Evolutionary conservation across 306 rosid genomes (phyloP).

Genomic region (Prinsepia uniflora): DNA sequence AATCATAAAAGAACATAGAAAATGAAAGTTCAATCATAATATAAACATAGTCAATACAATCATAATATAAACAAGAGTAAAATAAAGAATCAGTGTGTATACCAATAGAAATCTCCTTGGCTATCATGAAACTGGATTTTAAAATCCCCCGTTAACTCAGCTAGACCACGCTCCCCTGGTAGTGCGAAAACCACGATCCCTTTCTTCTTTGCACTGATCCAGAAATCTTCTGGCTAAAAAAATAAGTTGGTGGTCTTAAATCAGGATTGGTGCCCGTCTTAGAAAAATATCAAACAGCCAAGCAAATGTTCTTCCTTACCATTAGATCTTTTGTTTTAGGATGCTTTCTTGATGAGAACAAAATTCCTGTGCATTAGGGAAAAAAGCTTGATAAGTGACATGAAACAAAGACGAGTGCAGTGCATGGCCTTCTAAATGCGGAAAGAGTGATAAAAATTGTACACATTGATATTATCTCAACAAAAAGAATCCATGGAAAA

Average conservation of each 20-base stretch:
- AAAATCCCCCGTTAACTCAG: slow-evolving; percentile 82
- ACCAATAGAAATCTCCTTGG: slow-evolving; percentile 97
- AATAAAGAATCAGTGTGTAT: slow-evolving; percentile 16
- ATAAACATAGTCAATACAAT: too few species aligned
- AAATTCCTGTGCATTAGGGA: slow-evolving; percentile 56
- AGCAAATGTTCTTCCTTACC: slow-evolving; percentile 34
- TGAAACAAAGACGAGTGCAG: background rate
- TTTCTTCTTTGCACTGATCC: slow-evolving; percentile 81
- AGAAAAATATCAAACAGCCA: too few species aligned
- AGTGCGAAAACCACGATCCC: slow-evolving; percentile 88
- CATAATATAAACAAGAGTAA: background rate
- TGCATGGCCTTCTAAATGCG: background rate
- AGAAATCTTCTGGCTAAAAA: slow-evolving; percentile 84
- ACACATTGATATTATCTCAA: too few species aligned
- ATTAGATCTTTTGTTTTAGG: slow-evolving; percentile 75
- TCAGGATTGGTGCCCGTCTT: background rate
- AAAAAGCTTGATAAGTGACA: slow-evolving; percentile 3
- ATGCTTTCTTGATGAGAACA: slow-evolving; percentile 72
- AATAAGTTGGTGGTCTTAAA: slow-evolving; percentile 22
- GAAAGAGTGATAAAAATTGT: background rate
- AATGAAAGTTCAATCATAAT: too few species aligned
- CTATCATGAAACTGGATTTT: slow-evolving; percentile 87
- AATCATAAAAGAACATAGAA: too few species aligned
- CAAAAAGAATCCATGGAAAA: too few species aligned
- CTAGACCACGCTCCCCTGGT: slow-evolving; percentile 92